These are phyloP conservation scores for Conticribra guillardii DNA, from an alignment of 108 stramenopile genomes.

Conservation along the genomic window DNA sequence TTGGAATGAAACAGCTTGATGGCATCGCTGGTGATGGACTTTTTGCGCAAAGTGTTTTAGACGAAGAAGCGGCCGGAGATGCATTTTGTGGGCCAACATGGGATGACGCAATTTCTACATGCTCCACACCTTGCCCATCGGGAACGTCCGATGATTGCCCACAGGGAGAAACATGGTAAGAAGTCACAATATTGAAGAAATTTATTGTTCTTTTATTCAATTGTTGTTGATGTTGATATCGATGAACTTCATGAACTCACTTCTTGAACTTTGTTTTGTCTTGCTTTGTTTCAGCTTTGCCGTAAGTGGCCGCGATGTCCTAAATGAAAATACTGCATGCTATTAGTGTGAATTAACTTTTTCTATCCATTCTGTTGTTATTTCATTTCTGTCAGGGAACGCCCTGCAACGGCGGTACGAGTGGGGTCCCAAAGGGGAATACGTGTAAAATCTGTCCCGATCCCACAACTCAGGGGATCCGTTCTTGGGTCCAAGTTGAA, in stretches of 20 bases:
- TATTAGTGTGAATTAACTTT: no score
- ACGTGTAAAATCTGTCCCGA: slow-evolving; percentile 52
- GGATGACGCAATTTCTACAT: slow-evolving; percentile 37
- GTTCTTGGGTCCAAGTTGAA: slow-evolving; percentile 44
- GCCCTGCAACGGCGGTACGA: slow-evolving; percentile 38
- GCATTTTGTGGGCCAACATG: slow-evolving; percentile 49
- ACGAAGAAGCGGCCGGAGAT: slow-evolving; percentile 15
- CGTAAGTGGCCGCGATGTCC: no score
- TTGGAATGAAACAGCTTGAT: slow-evolving; percentile 16
- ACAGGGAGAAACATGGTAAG: slow-evolving; percentile 44
- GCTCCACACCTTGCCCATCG: slow-evolving; percentile 39
- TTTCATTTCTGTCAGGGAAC: no score
- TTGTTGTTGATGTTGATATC: no score
- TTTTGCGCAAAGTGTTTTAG: slow-evolving; percentile 15
- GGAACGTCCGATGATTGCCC: slow-evolving; percentile 45
- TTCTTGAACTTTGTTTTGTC: no score
- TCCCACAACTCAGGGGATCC: slow-evolving; percentile 36
- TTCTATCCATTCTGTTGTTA: no score
- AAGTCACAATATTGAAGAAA: no score
- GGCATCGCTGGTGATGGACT: slow-evolving; percentile 6
- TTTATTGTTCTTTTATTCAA: no score
- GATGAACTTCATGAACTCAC: no score
- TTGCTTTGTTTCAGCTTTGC: no score
- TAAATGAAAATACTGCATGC: no score
- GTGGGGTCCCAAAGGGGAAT: slow-evolving; percentile 15